A percentile compares a stretch with the other conserved stretches of the same genome.
Conservation (phyloP, 805 yeast genomes). For the Metschnikowia noctiluminum region DNA sequence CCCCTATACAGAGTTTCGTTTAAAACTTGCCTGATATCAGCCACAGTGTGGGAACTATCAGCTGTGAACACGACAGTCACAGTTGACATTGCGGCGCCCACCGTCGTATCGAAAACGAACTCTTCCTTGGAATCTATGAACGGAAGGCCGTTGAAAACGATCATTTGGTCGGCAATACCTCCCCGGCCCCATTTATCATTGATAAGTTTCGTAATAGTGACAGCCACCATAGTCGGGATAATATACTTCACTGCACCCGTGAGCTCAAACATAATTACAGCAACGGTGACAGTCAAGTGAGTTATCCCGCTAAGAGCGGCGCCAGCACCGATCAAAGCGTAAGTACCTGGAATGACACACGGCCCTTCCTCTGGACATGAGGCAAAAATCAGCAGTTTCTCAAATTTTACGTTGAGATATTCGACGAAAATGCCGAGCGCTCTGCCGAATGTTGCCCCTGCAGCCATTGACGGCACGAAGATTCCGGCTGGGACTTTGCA, state of each 20-base stretch:
- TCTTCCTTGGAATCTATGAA: conserved; percentile 71
- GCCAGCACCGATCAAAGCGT: conserved; percentile 94
- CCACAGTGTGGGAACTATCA: conserved; percentile 25
- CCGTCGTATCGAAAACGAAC: conserved; percentile 43
- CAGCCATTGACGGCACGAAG: conserved; percentile 94
- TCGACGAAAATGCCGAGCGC: conserved; percentile 76
- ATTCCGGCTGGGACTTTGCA: conserved; percentile 97
- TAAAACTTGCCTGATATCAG: conserved; percentile 31
- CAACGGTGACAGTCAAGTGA: conserved; percentile 87
- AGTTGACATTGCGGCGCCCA: conserved; percentile 63
- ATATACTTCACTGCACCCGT: conserved; percentile 93
- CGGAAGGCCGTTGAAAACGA: conserved; percentile 83
- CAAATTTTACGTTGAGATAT: conserved; percentile 26
- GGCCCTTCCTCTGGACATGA: conserved; percentile 32
- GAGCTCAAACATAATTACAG: conserved; percentile 90
- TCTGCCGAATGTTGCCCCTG: conserved; percentile 93
- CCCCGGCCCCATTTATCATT: conserved; percentile 70
- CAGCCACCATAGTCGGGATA: conserved; percentile 94
- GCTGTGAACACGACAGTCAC: conserved; percentile 36
- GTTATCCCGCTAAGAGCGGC: conserved; percentile 94
- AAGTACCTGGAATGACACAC: conserved; percentile 90
- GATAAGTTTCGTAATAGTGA: conserved; percentile 81
- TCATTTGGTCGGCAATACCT: conserved; percentile 96
- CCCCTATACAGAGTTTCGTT: conserved; percentile 39
- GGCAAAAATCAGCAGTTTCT: conserved; percentile 33